phyloP scores from a whole-genome alignment of 2,329 filamentous ascomycete genomes.

The Calonectria naviculata region DNA sequence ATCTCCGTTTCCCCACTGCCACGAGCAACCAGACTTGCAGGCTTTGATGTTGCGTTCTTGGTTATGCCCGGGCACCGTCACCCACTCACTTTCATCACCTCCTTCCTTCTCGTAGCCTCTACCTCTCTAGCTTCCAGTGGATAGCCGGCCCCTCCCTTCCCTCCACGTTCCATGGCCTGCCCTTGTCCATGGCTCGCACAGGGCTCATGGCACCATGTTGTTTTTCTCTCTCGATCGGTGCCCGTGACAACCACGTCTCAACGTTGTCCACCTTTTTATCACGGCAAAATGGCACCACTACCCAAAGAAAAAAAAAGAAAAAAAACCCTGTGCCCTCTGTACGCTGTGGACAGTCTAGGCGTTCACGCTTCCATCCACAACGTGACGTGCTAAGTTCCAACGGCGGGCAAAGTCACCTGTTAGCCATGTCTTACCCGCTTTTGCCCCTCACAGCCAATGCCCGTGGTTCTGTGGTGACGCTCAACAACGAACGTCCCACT shows the following conservation, averaged over 20 bases:
- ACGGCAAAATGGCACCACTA: background rate
- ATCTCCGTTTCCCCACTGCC: conserved; percentile 20
- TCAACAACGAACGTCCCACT: conserved; percentile 14
- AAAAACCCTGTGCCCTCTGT: background rate
- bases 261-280: background rate
- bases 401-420: conserved; percentile 18
- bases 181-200: background rate
- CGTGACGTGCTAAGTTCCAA: conserved; percentile 12
- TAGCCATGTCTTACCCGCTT: conserved; percentile 23
- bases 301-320: too few species aligned
- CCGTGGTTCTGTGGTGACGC: background rate
- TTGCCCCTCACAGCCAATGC: conserved; percentile 14
- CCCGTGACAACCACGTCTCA: background rate
- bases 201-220: conserved; percentile 14
- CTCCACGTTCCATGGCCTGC: background rate
- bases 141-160: background rate
- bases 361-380: conserved; percentile 8
- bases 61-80: background rate
- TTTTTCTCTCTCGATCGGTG: background rate
- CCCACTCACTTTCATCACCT: background rate
- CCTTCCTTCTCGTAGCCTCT: background rate
- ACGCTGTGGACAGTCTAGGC: background rate
- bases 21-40: conserved; percentile 17
- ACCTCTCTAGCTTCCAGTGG: background rate
- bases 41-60: background rate